phyloP scores from a whole-genome alignment of 2,329 filamentous ascomycete species.

The Nemania sp. region DNA sequence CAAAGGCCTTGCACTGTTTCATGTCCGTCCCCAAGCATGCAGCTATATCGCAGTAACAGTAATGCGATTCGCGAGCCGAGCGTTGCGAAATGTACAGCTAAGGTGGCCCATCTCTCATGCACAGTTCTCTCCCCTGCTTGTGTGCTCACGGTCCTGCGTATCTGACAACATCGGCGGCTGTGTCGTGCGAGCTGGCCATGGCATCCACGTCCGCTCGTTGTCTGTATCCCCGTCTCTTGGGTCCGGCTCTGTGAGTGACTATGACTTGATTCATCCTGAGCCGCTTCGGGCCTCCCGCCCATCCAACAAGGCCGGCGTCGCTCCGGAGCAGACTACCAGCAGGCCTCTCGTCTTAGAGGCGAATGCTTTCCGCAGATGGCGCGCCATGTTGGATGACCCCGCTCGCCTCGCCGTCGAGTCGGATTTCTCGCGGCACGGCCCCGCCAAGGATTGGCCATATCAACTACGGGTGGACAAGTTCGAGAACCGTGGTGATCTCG shows the following conservation, averaged over 20 bases:
- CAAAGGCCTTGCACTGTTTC: neutral
- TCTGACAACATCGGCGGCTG: neutral
- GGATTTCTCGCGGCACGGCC: constrained; percentile 37
- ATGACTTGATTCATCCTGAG: constrained; percentile 24
- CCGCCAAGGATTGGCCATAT: constrained; percentile 29
- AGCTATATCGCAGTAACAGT: constrained; percentile 39
- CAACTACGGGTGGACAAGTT: constrained; percentile 35
- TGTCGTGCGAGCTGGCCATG: constrained; percentile 1
- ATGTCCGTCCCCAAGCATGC: constrained; percentile 30
- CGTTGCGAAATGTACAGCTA: constrained; percentile 40
- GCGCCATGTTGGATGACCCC: constrained; percentile 30
- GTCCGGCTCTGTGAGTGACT: constrained; percentile 19
- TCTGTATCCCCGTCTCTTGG: constrained; percentile 19
- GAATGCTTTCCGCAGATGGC: constrained; percentile 35
- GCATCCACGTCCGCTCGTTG: constrained; percentile 19
- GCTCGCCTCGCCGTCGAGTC: constrained; percentile 37
- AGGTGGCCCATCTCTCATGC: constrained; percentile 28
- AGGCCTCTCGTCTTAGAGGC: constrained; percentile 28
- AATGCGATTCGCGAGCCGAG: constrained; percentile 40
- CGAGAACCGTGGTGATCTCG: constrained; percentile 35
- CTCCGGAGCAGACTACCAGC: constrained; percentile 15
- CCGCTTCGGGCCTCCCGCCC: constrained; percentile 9
- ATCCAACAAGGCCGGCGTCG: neutral
- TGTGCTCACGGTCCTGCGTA: constrained; percentile 16
- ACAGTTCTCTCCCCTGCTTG: constrained; percentile 15